Evolutionary conservation across 2,329 filamentous ascomycete species (phyloP).

Genomic region (Cercospora citrullina): DNA sequence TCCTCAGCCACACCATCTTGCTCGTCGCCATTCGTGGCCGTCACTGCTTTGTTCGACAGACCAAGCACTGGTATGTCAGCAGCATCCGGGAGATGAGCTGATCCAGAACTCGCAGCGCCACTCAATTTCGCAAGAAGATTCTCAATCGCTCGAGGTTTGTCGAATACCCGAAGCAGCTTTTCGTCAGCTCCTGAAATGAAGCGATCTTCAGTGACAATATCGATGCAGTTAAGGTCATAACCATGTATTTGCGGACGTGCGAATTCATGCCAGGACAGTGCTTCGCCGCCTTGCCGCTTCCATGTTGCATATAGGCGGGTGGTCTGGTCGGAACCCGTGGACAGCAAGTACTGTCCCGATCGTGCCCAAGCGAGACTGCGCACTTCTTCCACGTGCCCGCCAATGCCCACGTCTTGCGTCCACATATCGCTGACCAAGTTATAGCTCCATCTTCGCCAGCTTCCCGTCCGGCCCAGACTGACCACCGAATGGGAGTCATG

Average conservation of each 20-base stretch:
- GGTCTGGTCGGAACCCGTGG: conserved; percentile 89
- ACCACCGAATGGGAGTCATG: conserved; percentile 72
- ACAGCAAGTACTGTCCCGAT: conserved; percentile 79
- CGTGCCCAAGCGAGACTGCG: conserved; percentile 82
- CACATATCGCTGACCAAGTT: conserved; percentile 64
- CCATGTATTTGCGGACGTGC: conserved; percentile 95
- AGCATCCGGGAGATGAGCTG: conserved; percentile 67
- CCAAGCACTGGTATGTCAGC: conserved; percentile 94
- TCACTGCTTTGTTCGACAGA: conserved; percentile 89
- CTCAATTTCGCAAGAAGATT: conserved; percentile 51
- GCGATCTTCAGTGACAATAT: conserved; percentile 67
- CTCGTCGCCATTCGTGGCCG: conserved; percentile 48
- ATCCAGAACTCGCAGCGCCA: conserved; percentile 22
- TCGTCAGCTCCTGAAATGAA: conserved; percentile 97
- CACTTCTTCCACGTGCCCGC: conserved; percentile 80
- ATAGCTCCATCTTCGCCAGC: conserved; percentile 84
- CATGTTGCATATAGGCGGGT: conserved; percentile 83
- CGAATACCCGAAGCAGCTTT: conserved; percentile 95
- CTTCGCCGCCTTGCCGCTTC: conserved; percentile 50
- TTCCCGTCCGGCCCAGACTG: conserved; percentile 85
- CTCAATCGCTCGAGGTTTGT: conserved; percentile 81
- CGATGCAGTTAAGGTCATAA: conserved; percentile 95
- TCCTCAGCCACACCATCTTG: conserved; percentile 28
- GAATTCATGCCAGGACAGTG: conserved; percentile 86
- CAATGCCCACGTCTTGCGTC: conserved; percentile 73